Percentiles rank a stretch among this genome's conserved stretches.
Evolutionary conservation across 2,329 filamentous ascomycete genomes (phyloP).

Genomic region (Neofusicoccum umdonicola): DNA sequence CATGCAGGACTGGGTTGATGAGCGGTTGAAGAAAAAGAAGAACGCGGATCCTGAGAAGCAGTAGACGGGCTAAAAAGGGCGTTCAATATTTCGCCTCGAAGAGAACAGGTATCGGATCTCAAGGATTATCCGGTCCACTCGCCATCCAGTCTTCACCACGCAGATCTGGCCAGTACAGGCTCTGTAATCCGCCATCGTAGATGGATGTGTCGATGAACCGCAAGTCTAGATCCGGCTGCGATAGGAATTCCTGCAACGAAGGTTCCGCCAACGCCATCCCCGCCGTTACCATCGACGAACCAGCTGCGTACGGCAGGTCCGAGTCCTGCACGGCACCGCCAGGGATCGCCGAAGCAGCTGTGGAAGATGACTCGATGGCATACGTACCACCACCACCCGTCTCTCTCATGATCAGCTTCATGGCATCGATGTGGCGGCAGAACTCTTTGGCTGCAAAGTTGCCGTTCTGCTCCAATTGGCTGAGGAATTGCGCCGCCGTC

Average conservation of each 20-base stretch:
- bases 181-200: conserved; percentile 20
- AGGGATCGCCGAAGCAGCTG: not conserved
- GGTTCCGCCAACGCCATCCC: conserved; percentile 24
- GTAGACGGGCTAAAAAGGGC: too few species aligned
- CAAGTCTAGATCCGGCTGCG: conserved; percentile 21
- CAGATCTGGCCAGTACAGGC: conserved; percentile 22
- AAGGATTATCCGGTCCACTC: not conserved
- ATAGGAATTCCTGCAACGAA: conserved; percentile 22
- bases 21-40: not conserved
- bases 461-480: conserved; percentile 21
- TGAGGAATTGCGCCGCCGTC: conserved; percentile 21
- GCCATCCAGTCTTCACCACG: conserved; percentile 6
- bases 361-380: not conserved
- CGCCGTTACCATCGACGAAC: conserved; percentile 19
- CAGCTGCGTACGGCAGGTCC: conserved; percentile 1
- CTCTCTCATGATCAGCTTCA: conserved; percentile 19
- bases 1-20: conserved; percentile 22
- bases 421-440: conserved; percentile 22
- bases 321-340: not conserved
- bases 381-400: not conserved
- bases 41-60: not conserved
- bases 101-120: not conserved
- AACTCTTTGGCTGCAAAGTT: conserved; percentile 23
- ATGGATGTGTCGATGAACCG: conserved; percentile 20
- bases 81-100: not conserved